Percentiles rank a stretch among this genome's conserved stretches.
Evolutionary conservation across 352 stramenopile species (phyloP).

Genomic region (Pythium guiyangense): DNA sequence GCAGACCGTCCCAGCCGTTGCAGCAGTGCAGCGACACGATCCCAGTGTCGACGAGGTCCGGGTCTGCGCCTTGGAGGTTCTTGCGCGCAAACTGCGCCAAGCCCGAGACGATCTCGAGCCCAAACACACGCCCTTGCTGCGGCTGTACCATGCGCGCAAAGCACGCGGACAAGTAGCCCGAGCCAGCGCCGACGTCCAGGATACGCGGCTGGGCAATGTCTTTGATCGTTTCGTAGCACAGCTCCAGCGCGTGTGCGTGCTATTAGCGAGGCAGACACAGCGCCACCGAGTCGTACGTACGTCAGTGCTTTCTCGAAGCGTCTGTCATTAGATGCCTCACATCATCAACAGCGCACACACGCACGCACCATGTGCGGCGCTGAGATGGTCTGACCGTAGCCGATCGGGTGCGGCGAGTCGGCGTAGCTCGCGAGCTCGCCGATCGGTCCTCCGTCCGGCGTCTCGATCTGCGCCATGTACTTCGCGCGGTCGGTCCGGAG

Average conservation of each 20-base stretch:
- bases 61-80: slow-evolving; percentile 83
- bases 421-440: slow-evolving; percentile 58
- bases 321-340: no score
- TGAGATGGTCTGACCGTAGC: slow-evolving; percentile 88
- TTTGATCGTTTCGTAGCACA: slow-evolving; percentile 42
- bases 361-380: slow-evolving; percentile 83
- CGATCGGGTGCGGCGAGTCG: slow-evolving; percentile 85
- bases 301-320: no score
- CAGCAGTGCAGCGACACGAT: slow-evolving; percentile 51
- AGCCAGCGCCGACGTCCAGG: slow-evolving; percentile 94
- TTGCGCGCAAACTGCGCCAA: slow-evolving; percentile 86
- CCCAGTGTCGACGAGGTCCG: slow-evolving; percentile 74
- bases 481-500: slow-evolving; percentile 70
- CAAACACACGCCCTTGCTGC: slow-evolving; percentile 71
- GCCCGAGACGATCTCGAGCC: slow-evolving; percentile 86
- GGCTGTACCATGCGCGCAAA: slow-evolving; percentile 82
- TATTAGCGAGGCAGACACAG: neutral
- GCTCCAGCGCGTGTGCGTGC: slow-evolving; percentile 80
- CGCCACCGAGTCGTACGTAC: neutral
- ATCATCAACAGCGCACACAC: neutral
- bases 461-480: slow-evolving; percentile 60
- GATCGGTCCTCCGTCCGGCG: slow-evolving; percentile 36
- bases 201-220: slow-evolving; percentile 60
- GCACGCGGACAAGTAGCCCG: slow-evolving; percentile 93
- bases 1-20: slow-evolving; percentile 93